phyloP scores from a whole-genome alignment of 306 rosid species.

The Rubus parviflorus region DNA sequence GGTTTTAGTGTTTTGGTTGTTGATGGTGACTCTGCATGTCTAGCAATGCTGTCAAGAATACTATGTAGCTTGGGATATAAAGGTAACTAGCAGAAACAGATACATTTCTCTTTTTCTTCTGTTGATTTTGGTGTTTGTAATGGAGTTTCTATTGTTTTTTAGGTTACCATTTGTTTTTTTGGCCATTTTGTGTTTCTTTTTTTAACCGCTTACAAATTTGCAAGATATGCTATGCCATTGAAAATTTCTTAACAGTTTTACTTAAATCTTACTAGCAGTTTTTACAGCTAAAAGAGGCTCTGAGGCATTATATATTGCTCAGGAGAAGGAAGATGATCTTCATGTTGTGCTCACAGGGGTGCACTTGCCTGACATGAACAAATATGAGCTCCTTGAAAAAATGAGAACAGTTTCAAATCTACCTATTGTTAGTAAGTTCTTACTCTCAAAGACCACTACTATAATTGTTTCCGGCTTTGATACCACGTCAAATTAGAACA shows the following conservation, averaged over 20 bases:
- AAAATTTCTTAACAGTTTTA: neutral
- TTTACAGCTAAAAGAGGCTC: slow-evolving; percentile 34
- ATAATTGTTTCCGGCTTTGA: neutral
- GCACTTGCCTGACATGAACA: slow-evolving; percentile 43
- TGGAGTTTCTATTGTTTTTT: neutral
- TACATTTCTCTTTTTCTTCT: neutral
- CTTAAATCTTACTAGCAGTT: slow-evolving; percentile 27
- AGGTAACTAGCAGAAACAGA: slow-evolving; percentile 34
- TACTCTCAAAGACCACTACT: neutral
- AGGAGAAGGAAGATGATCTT: slow-evolving; percentile 26
- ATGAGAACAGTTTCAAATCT: slow-evolving; percentile 18
- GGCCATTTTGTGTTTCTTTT: neutral
- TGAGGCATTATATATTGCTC: slow-evolving; percentile 39
- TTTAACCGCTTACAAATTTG: neutral
- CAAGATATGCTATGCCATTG: neutral
- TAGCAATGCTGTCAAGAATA: slow-evolving; percentile 31
- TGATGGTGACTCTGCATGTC: slow-evolving; percentile 34
- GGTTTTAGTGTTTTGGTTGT: slow-evolving; percentile 44
- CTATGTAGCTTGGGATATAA: slow-evolving; percentile 39
- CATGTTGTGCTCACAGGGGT: slow-evolving; percentile 40
- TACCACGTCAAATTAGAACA: neutral
- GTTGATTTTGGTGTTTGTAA: slow-evolving; percentile 4
- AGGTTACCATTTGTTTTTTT: neutral
- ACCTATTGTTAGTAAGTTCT: slow-evolving; percentile 43
- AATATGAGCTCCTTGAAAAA: slow-evolving; percentile 31